These are phyloP conservation scores for Agaricus blazei DNA, from an alignment of 768 basidiomycete genomes.

Conservation along the genomic window DNA sequence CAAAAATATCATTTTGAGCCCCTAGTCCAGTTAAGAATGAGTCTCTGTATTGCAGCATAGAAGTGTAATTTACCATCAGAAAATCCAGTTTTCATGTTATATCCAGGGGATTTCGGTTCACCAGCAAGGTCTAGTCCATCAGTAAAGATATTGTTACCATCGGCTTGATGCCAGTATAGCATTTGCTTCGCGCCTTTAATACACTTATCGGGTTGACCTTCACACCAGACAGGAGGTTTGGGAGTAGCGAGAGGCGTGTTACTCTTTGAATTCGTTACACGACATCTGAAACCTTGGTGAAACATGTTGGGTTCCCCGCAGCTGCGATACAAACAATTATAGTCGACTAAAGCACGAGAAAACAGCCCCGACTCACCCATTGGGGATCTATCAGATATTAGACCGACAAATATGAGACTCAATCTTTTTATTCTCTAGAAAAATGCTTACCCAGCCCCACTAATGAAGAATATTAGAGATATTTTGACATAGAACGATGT, in stretches of 20 bases:
- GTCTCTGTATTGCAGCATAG: background rate
- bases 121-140: slow-evolving; percentile 34
- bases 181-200: slow-evolving; percentile 49
- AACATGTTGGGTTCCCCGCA: slow-evolving; percentile 55
- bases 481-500: background rate
- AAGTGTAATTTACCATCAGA: slow-evolving; percentile 30
- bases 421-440: background rate
- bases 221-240: slow-evolving; percentile 49
- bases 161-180: slow-evolving; percentile 47
- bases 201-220: slow-evolving; percentile 37
- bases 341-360: background rate
- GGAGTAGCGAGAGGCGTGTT: slow-evolving; percentile 33
- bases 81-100: slow-evolving; percentile 46
- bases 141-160: slow-evolving; percentile 44
- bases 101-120: slow-evolving; percentile 38
- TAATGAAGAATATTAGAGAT: slow-evolving; percentile 15
- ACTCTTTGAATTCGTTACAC: slow-evolving; percentile 38
- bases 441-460: slow-evolving; percentile 56
- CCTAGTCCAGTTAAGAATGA: background rate
- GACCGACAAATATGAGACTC: background rate
- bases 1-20: slow-evolving; percentile 10
- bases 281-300: slow-evolving; percentile 40
- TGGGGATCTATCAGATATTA: slow-evolving; percentile 25
- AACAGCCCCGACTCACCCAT: slow-evolving; percentile 25
- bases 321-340: slow-evolving; percentile 17